Evolutionary conservation across 2,329 filamentous ascomycete species (phyloP).

Genomic region (Whalleya microplaca): DNA sequence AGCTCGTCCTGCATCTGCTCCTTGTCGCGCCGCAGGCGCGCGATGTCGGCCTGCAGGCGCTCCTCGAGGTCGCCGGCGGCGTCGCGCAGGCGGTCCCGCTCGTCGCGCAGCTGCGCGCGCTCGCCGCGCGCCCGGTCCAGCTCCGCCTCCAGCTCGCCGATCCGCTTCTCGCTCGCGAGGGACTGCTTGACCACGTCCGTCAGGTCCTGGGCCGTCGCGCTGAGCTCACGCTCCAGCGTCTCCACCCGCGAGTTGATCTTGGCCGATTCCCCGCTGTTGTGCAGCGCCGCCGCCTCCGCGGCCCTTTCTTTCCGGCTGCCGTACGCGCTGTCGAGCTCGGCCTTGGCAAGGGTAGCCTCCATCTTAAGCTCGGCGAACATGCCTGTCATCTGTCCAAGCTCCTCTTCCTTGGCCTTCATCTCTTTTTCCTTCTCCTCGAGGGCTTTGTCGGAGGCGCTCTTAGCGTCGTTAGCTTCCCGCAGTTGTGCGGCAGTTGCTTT

Average conservation of each 20-base stretch:
- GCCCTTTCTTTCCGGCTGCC: constrained; percentile 62
- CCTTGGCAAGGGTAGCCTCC: constrained; percentile 62
- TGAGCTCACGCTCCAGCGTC: constrained; percentile 69
- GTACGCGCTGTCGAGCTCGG: constrained; percentile 65
- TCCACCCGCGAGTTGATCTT: constrained; percentile 47
- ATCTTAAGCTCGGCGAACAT: constrained; percentile 65
- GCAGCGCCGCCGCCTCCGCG: constrained; percentile 57
- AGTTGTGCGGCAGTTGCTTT: constrained; percentile 44
- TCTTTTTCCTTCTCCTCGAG: constrained; percentile 42
- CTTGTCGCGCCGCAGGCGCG: constrained; percentile 36
- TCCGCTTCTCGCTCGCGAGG: constrained; percentile 40
- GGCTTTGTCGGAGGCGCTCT: constrained; percentile 34
- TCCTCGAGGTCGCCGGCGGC: constrained; percentile 30
- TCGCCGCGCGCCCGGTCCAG: constrained; percentile 38
- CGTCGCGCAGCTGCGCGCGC: constrained; percentile 28
- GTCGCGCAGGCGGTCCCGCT: constrained; percentile 32
- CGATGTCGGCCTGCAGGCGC: constrained; percentile 32
- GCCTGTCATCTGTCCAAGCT: constrained; percentile 45
- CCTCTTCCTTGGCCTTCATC: constrained; percentile 44
- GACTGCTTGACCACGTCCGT: constrained; percentile 39
- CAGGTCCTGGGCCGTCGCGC: constrained; percentile 44
- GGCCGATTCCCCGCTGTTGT: constrained; percentile 48
- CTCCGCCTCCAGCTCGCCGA: constrained; percentile 37
- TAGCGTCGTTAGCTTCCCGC: constrained; percentile 37
- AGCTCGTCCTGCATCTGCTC: constrained; percentile 39